phyloP scores from a whole-genome alignment of 2,329 filamentous ascomycete genomes.

The Teratosphaeria gauchensis region DNA sequence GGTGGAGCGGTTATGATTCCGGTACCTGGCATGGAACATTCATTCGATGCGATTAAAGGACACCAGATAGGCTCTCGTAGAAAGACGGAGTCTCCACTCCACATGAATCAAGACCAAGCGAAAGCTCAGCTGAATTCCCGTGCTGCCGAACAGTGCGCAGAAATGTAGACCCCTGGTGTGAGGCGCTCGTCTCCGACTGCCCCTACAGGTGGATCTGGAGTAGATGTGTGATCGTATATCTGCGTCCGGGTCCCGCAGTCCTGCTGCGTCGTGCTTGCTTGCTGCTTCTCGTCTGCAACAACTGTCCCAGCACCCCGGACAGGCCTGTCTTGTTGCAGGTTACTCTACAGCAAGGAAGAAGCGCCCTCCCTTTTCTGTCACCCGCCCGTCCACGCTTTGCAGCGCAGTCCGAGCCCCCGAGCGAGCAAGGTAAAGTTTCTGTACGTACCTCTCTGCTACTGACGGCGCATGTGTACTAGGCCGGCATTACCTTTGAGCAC shows the following conservation, averaged over 20 bases:
- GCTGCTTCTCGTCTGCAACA: slow-evolving; percentile 1
- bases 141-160: not conserved
- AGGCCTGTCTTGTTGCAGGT: slow-evolving; percentile 8
- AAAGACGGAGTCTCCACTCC: not conserved
- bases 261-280: not conserved
- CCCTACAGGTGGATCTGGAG: not conserved
- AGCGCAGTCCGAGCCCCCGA: slow-evolving; percentile 20
- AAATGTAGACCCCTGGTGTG: not conserved
- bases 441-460: not conserved
- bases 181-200: not conserved
- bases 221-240: slow-evolving; percentile 4
- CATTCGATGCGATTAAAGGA: not conserved
- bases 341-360: slow-evolving; percentile 26
- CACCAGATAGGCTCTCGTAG: not conserved
- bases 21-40: slow-evolving; percentile 8
- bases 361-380: slow-evolving; percentile 17
- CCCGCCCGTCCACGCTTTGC: slow-evolving; percentile 9
- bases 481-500: slow-evolving; percentile 1
- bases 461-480: slow-evolving; percentile 5
- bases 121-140: not conserved
- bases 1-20: slow-evolving; percentile 1
- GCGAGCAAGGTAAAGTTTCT: slow-evolving; percentile 10
- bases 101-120: not conserved
- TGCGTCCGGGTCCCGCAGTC: slow-evolving; percentile 2
- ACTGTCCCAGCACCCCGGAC: slow-evolving; percentile 7